phyloP scores from a whole-genome alignment of 805 yeast species.

The Pichia pseudocactophila region DNA sequence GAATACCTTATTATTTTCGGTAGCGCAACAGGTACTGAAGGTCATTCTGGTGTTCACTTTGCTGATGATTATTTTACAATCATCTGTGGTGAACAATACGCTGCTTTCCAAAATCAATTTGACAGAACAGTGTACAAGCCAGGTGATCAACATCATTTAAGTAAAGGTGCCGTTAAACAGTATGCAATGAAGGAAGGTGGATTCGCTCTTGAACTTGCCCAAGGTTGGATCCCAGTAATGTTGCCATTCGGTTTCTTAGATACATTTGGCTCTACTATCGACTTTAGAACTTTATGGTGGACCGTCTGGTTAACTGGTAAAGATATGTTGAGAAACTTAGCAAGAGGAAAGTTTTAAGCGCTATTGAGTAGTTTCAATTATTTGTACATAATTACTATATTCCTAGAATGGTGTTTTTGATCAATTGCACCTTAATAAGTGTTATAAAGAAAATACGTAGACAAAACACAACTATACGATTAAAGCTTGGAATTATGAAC shows the following conservation, averaged over 20 bases:
- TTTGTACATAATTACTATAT: neutral
- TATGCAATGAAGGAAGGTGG: constrained; percentile 76
- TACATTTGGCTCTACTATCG: constrained; percentile 71
- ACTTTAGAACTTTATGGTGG: constrained; percentile 53
- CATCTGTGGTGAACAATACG: constrained; percentile 67
- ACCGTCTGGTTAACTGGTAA: constrained; percentile 69
- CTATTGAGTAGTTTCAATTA: neutral
- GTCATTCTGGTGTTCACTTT: constrained; percentile 91
- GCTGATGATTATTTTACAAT: constrained; percentile 98
- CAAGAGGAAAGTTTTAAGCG: constrained; percentile 58
- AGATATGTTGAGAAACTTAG: constrained; percentile 65
- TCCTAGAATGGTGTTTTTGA: too few species aligned
- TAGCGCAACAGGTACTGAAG: constrained; percentile 89
- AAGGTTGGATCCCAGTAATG: constrained; percentile 98
- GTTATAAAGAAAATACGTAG: too few species aligned
- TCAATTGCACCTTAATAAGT: too few species aligned
- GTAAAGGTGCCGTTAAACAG: constrained; percentile 70
- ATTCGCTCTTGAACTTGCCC: constrained; percentile 91
- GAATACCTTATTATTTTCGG: constrained; percentile 94
- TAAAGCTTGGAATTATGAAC: constrained; percentile 17
- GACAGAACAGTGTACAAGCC: constrained; percentile 68
- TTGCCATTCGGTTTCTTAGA: constrained; percentile 91
- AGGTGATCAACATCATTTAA: constrained; percentile 78
- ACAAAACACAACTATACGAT: too few species aligned
- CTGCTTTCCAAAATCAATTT: constrained; percentile 58